phyloP scores from a whole-genome alignment of 306 rosid genomes.

The Lablab purpureus region DNA sequence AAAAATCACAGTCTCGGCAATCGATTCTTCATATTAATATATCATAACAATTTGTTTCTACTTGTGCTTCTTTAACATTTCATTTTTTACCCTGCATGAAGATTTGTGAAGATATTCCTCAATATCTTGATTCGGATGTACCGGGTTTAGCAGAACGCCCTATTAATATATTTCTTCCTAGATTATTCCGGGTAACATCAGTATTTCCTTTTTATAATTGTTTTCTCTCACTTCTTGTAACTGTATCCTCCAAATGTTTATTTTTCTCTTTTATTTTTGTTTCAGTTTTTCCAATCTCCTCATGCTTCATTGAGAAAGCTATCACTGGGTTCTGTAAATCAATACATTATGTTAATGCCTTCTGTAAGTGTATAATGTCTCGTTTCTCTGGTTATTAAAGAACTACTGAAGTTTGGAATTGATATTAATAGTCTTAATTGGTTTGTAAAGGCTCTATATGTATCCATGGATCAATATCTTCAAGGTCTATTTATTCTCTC shows the following conservation, averaged over 20 bases:
- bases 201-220: constrained; percentile 17
- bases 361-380: constrained; percentile 66
- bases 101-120: constrained; percentile 99
- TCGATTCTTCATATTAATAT: constrained; percentile 31
- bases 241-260: constrained; percentile 22
- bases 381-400: constrained; percentile 39
- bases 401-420: constrained; percentile 39
- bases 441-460: constrained; percentile 70
- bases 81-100: constrained; percentile 39
- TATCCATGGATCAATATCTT: constrained; percentile 92
- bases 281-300: constrained; percentile 93
- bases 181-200: constrained; percentile 76
- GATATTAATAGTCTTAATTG: constrained; percentile 24
- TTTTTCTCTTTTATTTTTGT: constrained; percentile 18
- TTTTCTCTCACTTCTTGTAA: constrained; percentile 15
- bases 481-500: constrained; percentile 95
- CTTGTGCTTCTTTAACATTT: constrained; percentile 23
- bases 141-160: constrained; percentile 98
- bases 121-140: constrained; percentile 88
- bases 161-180: constrained; percentile 82
- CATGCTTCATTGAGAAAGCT: constrained; percentile 87
- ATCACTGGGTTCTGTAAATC: constrained; percentile 95
- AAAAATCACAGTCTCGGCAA: constrained; percentile 16
- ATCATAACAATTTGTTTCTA: constrained; percentile 10
- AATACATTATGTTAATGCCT: constrained; percentile 96